Percentiles rank a stretch among this genome's conserved stretches.
phyloP scores from a whole-genome alignment of 2,329 filamentous ascomycete genomes.

The Venturia oleaginea region DNA sequence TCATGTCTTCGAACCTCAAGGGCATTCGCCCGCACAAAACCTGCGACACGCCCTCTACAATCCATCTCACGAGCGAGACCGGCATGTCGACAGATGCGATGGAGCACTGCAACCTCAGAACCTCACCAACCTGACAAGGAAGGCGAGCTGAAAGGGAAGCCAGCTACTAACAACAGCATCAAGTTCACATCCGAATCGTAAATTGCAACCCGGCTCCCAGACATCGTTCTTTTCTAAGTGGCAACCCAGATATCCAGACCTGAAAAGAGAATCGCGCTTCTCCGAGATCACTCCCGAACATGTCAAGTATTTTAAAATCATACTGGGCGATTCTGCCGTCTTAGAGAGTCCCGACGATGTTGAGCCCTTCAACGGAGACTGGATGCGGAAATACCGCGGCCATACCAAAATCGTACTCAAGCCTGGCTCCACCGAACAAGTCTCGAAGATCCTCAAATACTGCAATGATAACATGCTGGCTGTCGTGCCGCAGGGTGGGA shows the following conservation, averaged over 20 bases:
- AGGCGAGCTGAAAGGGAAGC: constrained; percentile 25
- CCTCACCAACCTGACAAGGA: constrained; percentile 30
- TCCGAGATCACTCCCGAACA: constrained; percentile 64
- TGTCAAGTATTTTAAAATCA: constrained; percentile 68
- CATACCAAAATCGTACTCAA: constrained; percentile 82
- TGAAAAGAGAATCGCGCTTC: constrained; percentile 74
- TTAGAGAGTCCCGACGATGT: constrained; percentile 77
- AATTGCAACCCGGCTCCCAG: constrained; percentile 16
- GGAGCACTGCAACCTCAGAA: constrained; percentile 33
- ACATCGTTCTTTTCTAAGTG: not conserved
- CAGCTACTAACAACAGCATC: constrained; percentile 37
- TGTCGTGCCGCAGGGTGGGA: constrained; percentile 93
- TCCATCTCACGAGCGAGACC: constrained; percentile 16
- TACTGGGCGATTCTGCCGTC: constrained; percentile 76
- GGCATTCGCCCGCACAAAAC: not conserved
- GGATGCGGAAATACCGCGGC: constrained; percentile 98
- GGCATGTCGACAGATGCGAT: constrained; percentile 26
- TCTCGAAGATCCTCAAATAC: constrained; percentile 85
- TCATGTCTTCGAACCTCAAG: constrained; percentile 10
- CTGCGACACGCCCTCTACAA: not conserved
- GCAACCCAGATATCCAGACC: constrained; percentile 54
- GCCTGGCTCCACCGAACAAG: constrained; percentile 74
- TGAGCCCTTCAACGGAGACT: constrained; percentile 89
- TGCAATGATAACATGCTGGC: constrained; percentile 90
- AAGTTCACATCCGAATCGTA: constrained; percentile 77